Percentiles rank a stretch among this genome's conserved stretches.
phyloP scores from a whole-genome alignment of 2,329 filamentous ascomycete species.

The Dactylellina sp. region DNA sequence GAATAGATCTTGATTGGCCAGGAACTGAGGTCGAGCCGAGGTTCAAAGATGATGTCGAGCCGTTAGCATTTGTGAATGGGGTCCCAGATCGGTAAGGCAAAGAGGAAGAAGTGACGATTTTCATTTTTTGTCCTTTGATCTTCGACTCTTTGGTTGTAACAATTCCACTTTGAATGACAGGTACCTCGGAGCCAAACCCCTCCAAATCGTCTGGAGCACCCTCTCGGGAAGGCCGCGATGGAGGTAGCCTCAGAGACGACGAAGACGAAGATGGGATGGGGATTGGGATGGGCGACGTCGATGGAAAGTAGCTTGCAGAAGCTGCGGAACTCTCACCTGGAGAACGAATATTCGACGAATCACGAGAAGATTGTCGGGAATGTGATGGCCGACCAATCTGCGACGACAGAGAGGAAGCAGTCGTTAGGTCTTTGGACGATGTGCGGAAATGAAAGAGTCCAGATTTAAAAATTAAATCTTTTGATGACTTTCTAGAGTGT shows the following conservation, averaged over 20 bases:
- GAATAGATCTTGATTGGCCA: conserved; percentile 47
- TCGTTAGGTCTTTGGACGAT: conserved; percentile 45
- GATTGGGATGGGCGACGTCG: conserved; percentile 51
- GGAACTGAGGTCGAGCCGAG: conserved; percentile 50
- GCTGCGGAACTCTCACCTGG: conserved; percentile 40
- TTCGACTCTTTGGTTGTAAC: conserved; percentile 47
- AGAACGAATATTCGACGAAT: conserved; percentile 49
- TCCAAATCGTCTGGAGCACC: conserved; percentile 45
- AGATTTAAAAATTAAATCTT: conserved; percentile 39
- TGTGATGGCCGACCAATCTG: conserved; percentile 40
- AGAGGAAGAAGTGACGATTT: conserved; percentile 52
- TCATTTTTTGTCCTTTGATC: conserved; percentile 48
- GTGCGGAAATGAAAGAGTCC: conserved; percentile 34
- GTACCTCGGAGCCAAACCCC: conserved; percentile 42
- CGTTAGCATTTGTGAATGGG: conserved; percentile 42
- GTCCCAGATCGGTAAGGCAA: conserved; percentile 39
- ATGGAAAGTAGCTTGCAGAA: conserved; percentile 41
- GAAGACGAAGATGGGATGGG: conserved; percentile 48
- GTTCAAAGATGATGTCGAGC: conserved; percentile 46
- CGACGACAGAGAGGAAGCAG: conserved; percentile 33
- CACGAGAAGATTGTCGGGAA: conserved; percentile 50
- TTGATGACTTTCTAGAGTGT: conserved; percentile 46
- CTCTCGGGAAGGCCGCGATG: conserved; percentile 49
- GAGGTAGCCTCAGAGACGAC: conserved; percentile 40
- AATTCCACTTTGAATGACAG: conserved; percentile 51